Evolutionary conservation across 1,284 basidiomycete species (phyloP).

Genomic region (Calocybe gambosa): DNA sequence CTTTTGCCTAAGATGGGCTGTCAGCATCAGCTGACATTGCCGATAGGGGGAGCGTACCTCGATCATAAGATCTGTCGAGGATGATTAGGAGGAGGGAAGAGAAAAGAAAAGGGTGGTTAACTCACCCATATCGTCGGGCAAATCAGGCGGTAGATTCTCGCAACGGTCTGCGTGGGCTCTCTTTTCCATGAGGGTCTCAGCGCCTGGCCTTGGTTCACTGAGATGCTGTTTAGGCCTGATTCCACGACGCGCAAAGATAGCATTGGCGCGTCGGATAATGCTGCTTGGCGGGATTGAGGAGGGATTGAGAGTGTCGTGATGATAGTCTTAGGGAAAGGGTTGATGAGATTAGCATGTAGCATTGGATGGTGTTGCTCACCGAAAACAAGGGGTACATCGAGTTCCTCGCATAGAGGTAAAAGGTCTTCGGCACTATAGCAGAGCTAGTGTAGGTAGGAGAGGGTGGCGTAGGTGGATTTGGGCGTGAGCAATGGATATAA

Average conservation of each 20-base stretch:
- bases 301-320: constrained; percentile 72
- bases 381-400: constrained; percentile 75
- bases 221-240: constrained; percentile 89
- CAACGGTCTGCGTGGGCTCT: constrained; percentile 84
- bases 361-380: constrained; percentile 25
- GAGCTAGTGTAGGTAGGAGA: no score
- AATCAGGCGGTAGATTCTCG: constrained; percentile 53
- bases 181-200: constrained; percentile 73
- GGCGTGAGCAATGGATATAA: background rate
- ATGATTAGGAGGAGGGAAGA: background rate
- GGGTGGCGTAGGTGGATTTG: no score
- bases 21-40: constrained; percentile 6
- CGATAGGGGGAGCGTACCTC: constrained; percentile 43
- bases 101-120: constrained; percentile 15
- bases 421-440: constrained; percentile 87
- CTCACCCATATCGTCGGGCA: constrained; percentile 63
- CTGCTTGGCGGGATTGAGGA: constrained; percentile 47
- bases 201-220: constrained; percentile 74
- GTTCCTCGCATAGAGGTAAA: constrained; percentile 75
- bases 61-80: constrained; percentile 75
- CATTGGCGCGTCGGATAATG: constrained; percentile 68
- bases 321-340: constrained; percentile 48
- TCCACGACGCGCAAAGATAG: constrained; percentile 68
- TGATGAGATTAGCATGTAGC: background rate
- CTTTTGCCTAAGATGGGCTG: constrained; percentile 55